Evolutionary conservation across 228 moss, liverwort and hornwort species (phyloP), one percentile per base, ranked within the genome.

Genomic region (Sphagnum fallax): DNA sequence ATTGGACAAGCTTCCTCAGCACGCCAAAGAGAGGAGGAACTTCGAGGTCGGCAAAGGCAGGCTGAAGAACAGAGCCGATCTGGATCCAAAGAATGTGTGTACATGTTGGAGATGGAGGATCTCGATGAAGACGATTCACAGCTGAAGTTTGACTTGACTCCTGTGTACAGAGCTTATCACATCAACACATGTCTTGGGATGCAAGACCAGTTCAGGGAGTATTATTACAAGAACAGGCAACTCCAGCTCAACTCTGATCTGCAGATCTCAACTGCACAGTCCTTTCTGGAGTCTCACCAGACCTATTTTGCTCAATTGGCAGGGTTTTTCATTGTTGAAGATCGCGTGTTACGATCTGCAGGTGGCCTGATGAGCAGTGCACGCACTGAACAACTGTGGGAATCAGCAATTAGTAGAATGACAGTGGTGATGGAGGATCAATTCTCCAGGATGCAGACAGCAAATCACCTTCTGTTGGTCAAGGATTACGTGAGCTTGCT

Each of bases 61-160:
- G 95, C 92, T 5, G 92, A 95, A 74, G 95, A 91, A 71, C 95
- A 95, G 70, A 92, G 88, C 66, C 87, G 89, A 8, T 88, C 89
- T 47, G 90, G 92, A 49, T 80, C 88, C 16, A 85, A 83, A 68
- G 89, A 92, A 67, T 69, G 86, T 47, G 90, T 92, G 0, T 95
- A 95, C 62, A 88, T 88, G 90, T 82, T 95, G 49, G 88, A 95
- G 75, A 83, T 95, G 85, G 92, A 95, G 71, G 88, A 90, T 53
- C 63, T 79, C 16, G 80, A 92, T 18, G 95, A 92, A 75, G 95
- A 92, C 53, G 90, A 95, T 61, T 88, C 90, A 32, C 85, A 75
- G 63, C 76, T 92, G 13, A 90, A 90, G 74, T 88, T 95, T 51
- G 95, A 95, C 64, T 81, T 95, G 60, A 95, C 92, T 59, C 95